Evolutionary conservation across 2,329 filamentous ascomycete genomes (phyloP).

Genomic region (Tolypocladium pustulatum): DNA sequence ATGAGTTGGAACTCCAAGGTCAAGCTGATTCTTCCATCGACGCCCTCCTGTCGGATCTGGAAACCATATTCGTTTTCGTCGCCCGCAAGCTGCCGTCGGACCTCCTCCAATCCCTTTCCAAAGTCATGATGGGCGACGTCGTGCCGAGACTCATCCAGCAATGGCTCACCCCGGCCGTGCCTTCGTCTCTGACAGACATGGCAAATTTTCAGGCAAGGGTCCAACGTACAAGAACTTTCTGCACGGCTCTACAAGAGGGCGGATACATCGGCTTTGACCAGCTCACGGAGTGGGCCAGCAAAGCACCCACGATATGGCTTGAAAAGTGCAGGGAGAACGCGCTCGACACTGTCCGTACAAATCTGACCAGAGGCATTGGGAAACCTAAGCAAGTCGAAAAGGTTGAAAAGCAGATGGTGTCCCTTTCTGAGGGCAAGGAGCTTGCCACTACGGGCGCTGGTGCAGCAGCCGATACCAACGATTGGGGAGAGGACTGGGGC

Average conservation of each 20-base stretch:
- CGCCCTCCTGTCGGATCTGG: slow-evolving; percentile 43
- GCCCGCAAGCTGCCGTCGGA: slow-evolving; percentile 40
- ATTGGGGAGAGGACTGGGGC: slow-evolving; percentile 72
- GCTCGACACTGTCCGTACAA: slow-evolving; percentile 61
- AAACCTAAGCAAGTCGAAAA: slow-evolving; percentile 64
- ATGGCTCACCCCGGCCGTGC: slow-evolving; percentile 71
- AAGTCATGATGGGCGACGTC: slow-evolving; percentile 59
- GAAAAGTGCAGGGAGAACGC: slow-evolving; percentile 71
- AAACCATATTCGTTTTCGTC: slow-evolving; percentile 40
- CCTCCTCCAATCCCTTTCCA: slow-evolving; percentile 50
- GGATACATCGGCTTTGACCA: slow-evolving; percentile 53
- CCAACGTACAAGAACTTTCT: slow-evolving; percentile 54
- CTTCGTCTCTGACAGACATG: slow-evolving; percentile 62
- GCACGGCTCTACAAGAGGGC: slow-evolving; percentile 47
- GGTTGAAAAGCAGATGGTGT: slow-evolving; percentile 73
- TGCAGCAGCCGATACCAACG: slow-evolving; percentile 35
- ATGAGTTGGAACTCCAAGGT: slow-evolving; percentile 31
- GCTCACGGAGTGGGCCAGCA: slow-evolving; percentile 69
- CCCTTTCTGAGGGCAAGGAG: slow-evolving; percentile 53
- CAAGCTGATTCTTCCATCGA: slow-evolving; percentile 34
- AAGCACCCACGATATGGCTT: slow-evolving; percentile 76
- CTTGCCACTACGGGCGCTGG: slow-evolving; percentile 44
- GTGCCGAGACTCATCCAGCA: slow-evolving; percentile 56
- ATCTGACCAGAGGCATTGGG: slow-evolving; percentile 58
- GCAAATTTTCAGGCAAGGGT: slow-evolving; percentile 60